Evolutionary conservation across 2,329 filamentous ascomycete species (phyloP).

Genomic region (Raffaelea albimanens): DNA sequence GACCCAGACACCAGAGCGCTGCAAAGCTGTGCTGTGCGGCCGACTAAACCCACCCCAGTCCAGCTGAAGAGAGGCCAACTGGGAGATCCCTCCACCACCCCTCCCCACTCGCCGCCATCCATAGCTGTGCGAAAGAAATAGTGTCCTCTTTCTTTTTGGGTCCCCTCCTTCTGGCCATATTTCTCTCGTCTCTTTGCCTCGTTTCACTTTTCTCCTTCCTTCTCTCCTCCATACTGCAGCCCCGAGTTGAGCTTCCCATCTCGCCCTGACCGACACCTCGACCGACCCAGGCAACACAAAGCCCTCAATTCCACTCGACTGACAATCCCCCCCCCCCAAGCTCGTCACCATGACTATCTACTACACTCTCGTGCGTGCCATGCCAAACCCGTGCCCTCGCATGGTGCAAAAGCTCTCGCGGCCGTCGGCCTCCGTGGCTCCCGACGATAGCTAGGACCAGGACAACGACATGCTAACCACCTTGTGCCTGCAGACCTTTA

Average conservation of each 20-base stretch:
- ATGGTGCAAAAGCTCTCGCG: no score
- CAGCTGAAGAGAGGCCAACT: conserved; percentile 2
- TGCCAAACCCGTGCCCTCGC: not conserved
- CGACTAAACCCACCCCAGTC: not conserved
- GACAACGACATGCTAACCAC: not conserved
- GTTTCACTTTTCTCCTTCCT: not conserved
- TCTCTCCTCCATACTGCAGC: not conserved
- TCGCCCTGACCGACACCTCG: not conserved
- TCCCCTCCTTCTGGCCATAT: not conserved
- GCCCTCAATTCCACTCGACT: not conserved
- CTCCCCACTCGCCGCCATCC: not conserved
- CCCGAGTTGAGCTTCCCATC: not conserved
- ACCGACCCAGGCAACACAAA: not conserved
- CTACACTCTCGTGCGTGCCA: conserved; percentile 39
- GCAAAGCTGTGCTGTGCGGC: not conserved
- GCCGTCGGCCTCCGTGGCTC: not conserved
- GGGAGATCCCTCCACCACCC: not conserved
- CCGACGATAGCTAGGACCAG: not conserved
- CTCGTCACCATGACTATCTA: conserved; percentile 46
- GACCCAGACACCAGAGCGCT: no score
- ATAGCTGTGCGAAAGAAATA: not conserved
- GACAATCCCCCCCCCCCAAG: not conserved
- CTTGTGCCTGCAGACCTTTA: conserved; percentile 55
- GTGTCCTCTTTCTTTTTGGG: not conserved
- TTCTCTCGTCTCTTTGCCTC: not conserved